phyloP scores from a whole-genome alignment of 2,329 filamentous ascomycete genomes.

The Cryphonectria nitschkei region DNA sequence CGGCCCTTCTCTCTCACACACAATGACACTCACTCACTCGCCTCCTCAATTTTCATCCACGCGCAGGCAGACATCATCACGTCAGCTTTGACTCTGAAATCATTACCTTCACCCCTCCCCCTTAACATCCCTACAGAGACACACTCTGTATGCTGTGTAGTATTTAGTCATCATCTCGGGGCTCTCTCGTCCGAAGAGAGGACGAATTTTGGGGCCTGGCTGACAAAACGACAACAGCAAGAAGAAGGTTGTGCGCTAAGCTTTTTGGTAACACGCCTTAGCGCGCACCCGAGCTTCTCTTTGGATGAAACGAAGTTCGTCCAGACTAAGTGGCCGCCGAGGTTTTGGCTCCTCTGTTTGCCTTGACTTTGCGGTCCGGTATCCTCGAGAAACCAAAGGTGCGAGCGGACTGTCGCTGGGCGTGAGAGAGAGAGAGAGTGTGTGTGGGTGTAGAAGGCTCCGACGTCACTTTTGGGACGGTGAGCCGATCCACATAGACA shows the following conservation, averaged over 20 bases:
- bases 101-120: no score
- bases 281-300: background rate
- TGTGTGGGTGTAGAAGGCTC: background rate
- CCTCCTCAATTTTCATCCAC: background rate
- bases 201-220: background rate
- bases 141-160: background rate
- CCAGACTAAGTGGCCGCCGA: conserved; percentile 12
- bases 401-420: background rate
- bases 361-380: conserved; percentile 5
- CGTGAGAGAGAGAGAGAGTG: no score
- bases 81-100: background rate
- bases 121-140: background rate
- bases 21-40: no score
- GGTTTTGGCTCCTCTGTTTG: background rate
- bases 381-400: background rate
- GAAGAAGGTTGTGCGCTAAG: background rate
- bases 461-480: background rate
- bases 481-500: background rate
- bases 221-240: background rate
- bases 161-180: background rate
- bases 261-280: background rate
- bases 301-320: conserved; percentile 22
- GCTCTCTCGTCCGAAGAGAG: background rate
- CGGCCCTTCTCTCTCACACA: background rate
- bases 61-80: background rate